Conservation (phyloP, 805 yeast genomes). For the Ogataea dorogensis region DNA sequence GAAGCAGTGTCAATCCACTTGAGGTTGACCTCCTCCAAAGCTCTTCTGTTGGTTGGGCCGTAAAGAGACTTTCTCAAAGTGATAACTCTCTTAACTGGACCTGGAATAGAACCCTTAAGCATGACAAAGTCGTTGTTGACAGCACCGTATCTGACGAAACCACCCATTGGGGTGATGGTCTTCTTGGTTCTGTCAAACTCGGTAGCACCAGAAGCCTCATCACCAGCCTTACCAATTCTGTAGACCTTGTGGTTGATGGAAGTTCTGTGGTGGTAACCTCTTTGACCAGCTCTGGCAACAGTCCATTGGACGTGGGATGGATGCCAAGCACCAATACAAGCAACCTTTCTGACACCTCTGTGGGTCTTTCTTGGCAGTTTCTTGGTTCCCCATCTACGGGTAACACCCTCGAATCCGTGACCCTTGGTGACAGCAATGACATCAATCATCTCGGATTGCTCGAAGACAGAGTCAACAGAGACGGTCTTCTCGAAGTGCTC, state of each 20-base stretch:
- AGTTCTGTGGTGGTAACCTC: constrained; percentile 99
- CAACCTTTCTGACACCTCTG: constrained; percentile 99
- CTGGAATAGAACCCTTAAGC: constrained; percentile 99
- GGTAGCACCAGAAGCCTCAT: constrained; percentile 93
- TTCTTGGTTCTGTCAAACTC: constrained; percentile 99
- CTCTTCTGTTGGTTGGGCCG: constrained; percentile 97
- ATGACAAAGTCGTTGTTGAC: constrained; percentile 97
- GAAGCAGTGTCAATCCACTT: constrained; percentile 99
- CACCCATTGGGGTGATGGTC: constrained; percentile 99
- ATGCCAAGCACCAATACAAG: constrained; percentile 99
- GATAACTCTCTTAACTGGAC: constrained; percentile 99
- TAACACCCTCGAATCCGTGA: constrained; percentile 99
- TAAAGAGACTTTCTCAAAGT: constrained; percentile 98
- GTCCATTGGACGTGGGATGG: constrained; percentile 99
- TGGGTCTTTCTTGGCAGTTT: constrained; percentile 99
- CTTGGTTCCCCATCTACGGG: constrained; percentile 99
- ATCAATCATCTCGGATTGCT: constrained; percentile 98
- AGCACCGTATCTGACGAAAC: constrained; percentile 99
- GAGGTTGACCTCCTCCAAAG: constrained; percentile 92
- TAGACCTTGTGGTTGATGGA: constrained; percentile 99
- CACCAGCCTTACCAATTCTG: constrained; percentile 97
- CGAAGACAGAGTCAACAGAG: constrained; percentile 91
- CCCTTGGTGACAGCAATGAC: constrained; percentile 99
- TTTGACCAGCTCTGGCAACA: constrained; percentile 99
- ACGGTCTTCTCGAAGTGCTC: constrained; percentile 99